Base-by-base conservation (phyloP, 129 eudicot species). In the Calendula officinalis region DNA sequence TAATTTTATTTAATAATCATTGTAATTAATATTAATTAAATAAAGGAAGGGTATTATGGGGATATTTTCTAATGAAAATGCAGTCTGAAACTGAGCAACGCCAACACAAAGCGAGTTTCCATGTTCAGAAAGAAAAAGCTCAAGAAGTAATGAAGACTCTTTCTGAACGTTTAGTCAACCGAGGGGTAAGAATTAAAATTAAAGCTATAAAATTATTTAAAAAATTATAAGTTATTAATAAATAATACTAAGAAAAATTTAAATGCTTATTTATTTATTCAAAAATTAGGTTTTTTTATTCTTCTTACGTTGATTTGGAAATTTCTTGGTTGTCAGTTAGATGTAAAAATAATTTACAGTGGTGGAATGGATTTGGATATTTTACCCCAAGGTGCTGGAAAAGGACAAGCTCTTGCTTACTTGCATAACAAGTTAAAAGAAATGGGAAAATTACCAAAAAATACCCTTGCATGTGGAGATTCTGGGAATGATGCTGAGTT, bases 401-500 rank as follows among this genome's bases (percentile, higher is more conserved):
- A 92, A 88, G 99, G 96, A 36, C 95, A 92, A 75, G 99, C 98
- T 64, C 91, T 92, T 66, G 95, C 98, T 62, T 92, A 92, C 77
- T 60, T 92, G 77, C 98, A 63, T 41, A 79, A 81, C 51, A 88
- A 79, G 66, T 77, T 92, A 30, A 85, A 77, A 47, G 68, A 68
- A 2, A 79, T 58, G 62, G 87, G 84, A 15, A 88, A 77, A 75
- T 71, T 82, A 62, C 97, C 99, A 4, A 56, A 43, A 15, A 94
- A 78, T 78, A 94, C 99, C 50, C 99, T 92, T 75, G 99, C 77
- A 11, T 94, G 99, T 59, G 99, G 99, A 5, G 97, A 94, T 54
- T 94, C 99, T 11, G 99, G 99, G 61, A 92, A 92, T 76, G 96
- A 92, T 71, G 99, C 99, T 7, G 99, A 94, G 64, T 80, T 94